Evolutionary conservation across 169 alveolate species (phyloP).

Genomic region (Eimeria brunetti): DNA sequence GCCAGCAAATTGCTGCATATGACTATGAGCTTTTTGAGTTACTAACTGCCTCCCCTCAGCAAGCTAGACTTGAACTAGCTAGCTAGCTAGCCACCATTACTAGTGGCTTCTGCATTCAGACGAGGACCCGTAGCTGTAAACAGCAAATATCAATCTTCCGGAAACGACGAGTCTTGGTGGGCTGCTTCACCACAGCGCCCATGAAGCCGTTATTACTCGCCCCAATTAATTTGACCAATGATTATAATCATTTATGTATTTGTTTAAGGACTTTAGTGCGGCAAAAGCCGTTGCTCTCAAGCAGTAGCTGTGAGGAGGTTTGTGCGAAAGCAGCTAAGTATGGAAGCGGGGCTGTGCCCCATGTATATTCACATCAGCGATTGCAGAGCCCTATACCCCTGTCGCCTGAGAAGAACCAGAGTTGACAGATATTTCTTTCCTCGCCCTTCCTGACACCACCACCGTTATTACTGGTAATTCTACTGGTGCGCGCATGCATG

Average conservation of each 20-base stretch:
- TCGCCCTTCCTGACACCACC: no score
- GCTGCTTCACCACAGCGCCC: slow-evolving; percentile 29
- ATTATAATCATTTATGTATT: no score
- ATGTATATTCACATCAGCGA: neutral
- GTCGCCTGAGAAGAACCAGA: no score
- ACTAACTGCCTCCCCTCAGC: no score
- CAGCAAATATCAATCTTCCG: neutral
- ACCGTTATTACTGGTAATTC: no score
- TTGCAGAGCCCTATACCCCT: no score
- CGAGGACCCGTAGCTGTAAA: neutral
- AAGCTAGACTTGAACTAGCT: neutral
- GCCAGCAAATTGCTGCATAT: neutral
- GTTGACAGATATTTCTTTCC: no score
- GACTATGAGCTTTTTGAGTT: neutral
- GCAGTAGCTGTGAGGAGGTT: neutral
- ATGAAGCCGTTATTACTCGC: no score
- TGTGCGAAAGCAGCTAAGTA: neutral
- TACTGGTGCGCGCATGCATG: no score
- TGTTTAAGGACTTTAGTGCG: neutral
- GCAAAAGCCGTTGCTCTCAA: neutral
- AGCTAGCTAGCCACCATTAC: neutral
- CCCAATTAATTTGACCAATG: no score
- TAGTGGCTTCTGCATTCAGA: no score
- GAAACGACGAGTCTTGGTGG: neutral
- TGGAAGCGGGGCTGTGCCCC: neutral